These are phyloP conservation scores for Funneliformis mosseae DNA, from an alignment of 192 early-diverging fungal species.

Conservation along the genomic window DNA sequence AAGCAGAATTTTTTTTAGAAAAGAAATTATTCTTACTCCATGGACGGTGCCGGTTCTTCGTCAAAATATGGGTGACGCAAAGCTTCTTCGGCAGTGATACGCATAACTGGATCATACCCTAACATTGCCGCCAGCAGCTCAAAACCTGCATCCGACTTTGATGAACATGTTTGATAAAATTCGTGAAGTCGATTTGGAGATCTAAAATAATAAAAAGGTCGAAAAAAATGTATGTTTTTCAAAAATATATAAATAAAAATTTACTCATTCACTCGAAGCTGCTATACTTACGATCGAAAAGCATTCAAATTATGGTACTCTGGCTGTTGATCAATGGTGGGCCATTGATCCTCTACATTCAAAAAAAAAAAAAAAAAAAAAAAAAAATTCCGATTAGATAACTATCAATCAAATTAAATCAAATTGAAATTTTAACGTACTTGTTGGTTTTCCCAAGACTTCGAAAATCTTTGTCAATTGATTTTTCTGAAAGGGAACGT, in stretches of 20 bases:
- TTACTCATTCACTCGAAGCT: not conserved
- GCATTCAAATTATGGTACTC: constrained; percentile 63
- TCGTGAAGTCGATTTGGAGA: constrained; percentile 13
- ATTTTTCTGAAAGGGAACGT: constrained; percentile 80
- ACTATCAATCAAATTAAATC: constrained; percentile 17
- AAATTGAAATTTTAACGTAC: constrained; percentile 39
- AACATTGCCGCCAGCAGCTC: constrained; percentile 79
- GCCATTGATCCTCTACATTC: constrained; percentile 72
- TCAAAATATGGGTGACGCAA: constrained; percentile 88
- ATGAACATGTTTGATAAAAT: constrained; percentile 51
- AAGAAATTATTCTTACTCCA: constrained; percentile 48
- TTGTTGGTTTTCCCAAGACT: constrained; percentile 85
- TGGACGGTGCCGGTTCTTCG: constrained; percentile 66
- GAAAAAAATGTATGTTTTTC: not conserved
- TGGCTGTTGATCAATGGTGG: constrained; percentile 70
- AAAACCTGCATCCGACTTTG: constrained; percentile 72
- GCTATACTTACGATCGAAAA: constrained; percentile 56
- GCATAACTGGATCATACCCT: constrained; percentile 76
- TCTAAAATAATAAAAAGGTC: not conserved
- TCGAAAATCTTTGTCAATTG: constrained; percentile 86
- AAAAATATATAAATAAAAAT: not conserved
- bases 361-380: not conserved
- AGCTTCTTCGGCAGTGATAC: constrained; percentile 91
- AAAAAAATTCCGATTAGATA: not conserved
- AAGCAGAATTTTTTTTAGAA: constrained; percentile 2